A percentile compares a stretch with the other conserved stretches of the same genome.
Conservation (phyloP, 768 basidiomycete genomes). For the Trametes villosa region DNA sequence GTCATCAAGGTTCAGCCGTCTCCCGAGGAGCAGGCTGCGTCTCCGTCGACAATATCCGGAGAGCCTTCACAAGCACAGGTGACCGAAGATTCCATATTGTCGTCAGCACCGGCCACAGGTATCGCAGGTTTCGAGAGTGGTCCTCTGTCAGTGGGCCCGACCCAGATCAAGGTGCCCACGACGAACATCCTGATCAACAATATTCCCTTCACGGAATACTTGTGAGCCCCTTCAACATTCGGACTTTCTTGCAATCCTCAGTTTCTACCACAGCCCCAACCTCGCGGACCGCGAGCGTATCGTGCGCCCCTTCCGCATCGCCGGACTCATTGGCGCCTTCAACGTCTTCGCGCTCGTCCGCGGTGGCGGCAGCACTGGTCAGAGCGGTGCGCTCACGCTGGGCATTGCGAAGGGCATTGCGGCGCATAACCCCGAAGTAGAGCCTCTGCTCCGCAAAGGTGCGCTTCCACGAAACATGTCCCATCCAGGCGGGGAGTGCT, state of each 20-base stretch:
- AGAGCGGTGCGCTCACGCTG: conserved; percentile 84
- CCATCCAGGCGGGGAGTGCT: background rate
- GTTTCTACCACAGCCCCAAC: conserved; percentile 39
- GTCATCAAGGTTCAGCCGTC: conserved; percentile 66
- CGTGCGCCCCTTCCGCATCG: conserved; percentile 81
- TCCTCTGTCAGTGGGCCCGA: conserved; percentile 18
- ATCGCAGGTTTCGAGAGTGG: conserved; percentile 20
- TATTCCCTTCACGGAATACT: conserved; percentile 77
- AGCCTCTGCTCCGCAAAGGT: conserved; percentile 75
- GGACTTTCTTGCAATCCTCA: background rate
- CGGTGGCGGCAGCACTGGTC: conserved; percentile 91
- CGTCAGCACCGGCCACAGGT: conserved; percentile 1
- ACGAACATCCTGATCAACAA: conserved; percentile 86
- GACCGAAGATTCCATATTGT: background rate
- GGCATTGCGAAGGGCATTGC: conserved; percentile 78
- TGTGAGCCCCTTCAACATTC: conserved; percentile 40
- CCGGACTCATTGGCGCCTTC: conserved; percentile 84
- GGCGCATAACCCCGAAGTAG: conserved; percentile 69
- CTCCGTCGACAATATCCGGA: conserved; percentile 8
- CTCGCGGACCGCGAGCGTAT: conserved; percentile 80
- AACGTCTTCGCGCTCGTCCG: conserved; percentile 65
- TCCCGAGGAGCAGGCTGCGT: conserved; percentile 9
- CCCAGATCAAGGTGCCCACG: conserved; percentile 46
- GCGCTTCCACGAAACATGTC: conserved; percentile 28
- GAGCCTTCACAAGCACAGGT: conserved; percentile 3